These are phyloP conservation scores for Nothophoma quercina DNA, from an alignment of 2,329 filamentous ascomycete genomes.

Conservation along the genomic window DNA sequence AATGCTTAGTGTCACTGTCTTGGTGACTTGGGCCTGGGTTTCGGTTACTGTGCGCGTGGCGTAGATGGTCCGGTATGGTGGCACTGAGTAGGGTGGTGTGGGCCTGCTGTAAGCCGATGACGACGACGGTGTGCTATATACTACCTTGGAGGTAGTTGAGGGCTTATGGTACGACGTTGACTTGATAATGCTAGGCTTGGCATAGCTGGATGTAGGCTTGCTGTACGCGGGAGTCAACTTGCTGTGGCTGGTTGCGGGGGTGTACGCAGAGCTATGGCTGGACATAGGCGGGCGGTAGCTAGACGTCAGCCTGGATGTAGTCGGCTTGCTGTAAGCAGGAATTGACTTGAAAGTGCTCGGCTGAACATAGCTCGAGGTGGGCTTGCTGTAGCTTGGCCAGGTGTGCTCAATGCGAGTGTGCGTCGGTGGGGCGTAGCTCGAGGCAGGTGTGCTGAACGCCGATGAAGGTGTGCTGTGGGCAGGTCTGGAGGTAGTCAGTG, in stretches of 20 bases:
- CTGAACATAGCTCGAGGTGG: neutral
- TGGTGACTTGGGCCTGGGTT: neutral
- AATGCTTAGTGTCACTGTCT: neutral
- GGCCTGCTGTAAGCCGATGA: neutral
- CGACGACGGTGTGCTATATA: neutral
- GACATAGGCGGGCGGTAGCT: neutral
- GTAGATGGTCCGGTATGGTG: neutral
- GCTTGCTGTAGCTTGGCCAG: constrained; percentile 3
- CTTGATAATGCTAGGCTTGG: too few species aligned
- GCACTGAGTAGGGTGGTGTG: neutral
- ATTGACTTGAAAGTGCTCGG: neutral
- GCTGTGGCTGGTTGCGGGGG: too few species aligned
- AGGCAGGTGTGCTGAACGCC: too few species aligned
- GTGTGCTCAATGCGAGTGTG: neutral
- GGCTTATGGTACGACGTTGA: too few species aligned
- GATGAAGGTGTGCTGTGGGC: too few species aligned
- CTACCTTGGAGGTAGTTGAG: too few species aligned
- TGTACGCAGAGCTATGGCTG: too few species aligned
- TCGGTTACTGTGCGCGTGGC: constrained; percentile 1
- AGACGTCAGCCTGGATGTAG: neutral
- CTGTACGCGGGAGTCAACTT: neutral
- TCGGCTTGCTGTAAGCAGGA: neutral
- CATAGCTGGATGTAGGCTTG: neutral
- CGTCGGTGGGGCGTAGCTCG: neutral
- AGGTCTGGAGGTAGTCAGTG: too few species aligned